Evolutionary conservation across 345 rosid species (phyloP).

Genomic region (Erucastrum elatum): DNA sequence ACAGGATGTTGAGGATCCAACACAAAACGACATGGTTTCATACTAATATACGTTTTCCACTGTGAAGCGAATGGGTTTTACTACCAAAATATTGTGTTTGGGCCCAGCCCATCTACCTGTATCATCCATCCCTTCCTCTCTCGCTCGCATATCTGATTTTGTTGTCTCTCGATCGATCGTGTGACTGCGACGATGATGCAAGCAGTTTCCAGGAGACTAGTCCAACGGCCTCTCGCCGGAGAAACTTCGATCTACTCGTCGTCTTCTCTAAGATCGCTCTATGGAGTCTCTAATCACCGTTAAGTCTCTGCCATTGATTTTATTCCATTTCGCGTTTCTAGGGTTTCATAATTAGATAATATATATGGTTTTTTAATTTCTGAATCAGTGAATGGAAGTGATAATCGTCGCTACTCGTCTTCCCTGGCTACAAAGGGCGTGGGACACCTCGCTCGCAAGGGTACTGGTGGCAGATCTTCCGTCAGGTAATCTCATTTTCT

Average conservation of each 20-base stretch:
- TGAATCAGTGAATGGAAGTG: constrained; percentile 58
- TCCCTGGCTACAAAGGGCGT: constrained; percentile 66
- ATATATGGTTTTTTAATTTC: not conserved
- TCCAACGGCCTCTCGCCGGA: constrained; percentile 54
- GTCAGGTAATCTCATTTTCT: constrained; percentile 57
- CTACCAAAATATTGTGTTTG: not conserved
- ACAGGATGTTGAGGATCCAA: no score
- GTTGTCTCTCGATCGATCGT: constrained; percentile 23
- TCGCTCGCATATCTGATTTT: constrained; percentile 18
- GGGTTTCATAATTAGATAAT: constrained; percentile 26
- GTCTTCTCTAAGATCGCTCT: constrained; percentile 53
- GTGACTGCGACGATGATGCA: constrained; percentile 58
- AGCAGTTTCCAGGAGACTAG: constrained; percentile 61
- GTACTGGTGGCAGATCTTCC: constrained; percentile 99
- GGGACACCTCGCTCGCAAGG: constrained; percentile 93
- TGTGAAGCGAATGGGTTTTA: not conserved
- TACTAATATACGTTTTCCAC: not conserved
- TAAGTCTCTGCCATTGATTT: constrained; percentile 23
- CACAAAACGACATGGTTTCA: not conserved
- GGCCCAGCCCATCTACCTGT: constrained; percentile 12
- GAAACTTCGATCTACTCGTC: constrained; percentile 39
- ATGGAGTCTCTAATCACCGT: constrained; percentile 60
- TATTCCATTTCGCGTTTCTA: constrained; percentile 1
- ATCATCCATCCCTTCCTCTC: not conserved
- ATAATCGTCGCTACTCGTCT: constrained; percentile 61